Evolutionary conservation across 2,329 filamentous ascomycete genomes (phyloP).

Genomic region (Penicillium brasilianum): DNA sequence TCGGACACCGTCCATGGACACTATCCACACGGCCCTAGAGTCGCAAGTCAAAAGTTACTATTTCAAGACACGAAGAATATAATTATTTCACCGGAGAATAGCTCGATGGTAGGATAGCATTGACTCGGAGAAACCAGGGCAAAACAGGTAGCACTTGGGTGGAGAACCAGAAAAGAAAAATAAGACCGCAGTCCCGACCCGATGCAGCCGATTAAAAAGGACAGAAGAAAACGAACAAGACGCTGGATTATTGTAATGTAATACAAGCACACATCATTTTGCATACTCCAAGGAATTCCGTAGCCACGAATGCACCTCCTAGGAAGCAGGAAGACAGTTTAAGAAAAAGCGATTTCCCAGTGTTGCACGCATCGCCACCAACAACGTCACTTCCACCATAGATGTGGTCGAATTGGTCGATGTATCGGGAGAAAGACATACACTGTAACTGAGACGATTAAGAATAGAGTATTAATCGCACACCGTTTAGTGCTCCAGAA

Average conservation of each 20-base stretch:
- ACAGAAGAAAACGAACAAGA: constrained; percentile 24
- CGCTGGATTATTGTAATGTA: constrained; percentile 39
- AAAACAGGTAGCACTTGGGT: constrained; percentile 24
- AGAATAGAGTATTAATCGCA: background rate
- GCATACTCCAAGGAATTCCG: constrained; percentile 33
- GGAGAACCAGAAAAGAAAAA: constrained; percentile 19
- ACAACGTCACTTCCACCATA: background rate
- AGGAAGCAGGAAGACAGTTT: constrained; percentile 14
- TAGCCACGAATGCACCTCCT: constrained; percentile 35
- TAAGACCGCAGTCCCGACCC: constrained; percentile 15
- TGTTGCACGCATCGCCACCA: background rate
- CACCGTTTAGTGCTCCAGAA: constrained; percentile 65
- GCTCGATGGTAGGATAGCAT: constrained; percentile 20
- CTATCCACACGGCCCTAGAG: background rate
- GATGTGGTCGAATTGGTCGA: background rate
- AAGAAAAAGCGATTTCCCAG: constrained; percentile 13
- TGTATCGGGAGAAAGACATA: background rate
- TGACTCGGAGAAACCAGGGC: constrained; percentile 22
- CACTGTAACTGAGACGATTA: background rate
- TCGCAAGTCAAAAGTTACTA: background rate
- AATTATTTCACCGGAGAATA: background rate
- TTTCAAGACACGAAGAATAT: background rate
- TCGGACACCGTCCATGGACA: background rate
- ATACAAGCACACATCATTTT: constrained; percentile 36
- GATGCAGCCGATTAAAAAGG: constrained; percentile 22